phyloP scores from a whole-genome alignment of 1,139 yeast species.

The Suhomyces taliae region DNA sequence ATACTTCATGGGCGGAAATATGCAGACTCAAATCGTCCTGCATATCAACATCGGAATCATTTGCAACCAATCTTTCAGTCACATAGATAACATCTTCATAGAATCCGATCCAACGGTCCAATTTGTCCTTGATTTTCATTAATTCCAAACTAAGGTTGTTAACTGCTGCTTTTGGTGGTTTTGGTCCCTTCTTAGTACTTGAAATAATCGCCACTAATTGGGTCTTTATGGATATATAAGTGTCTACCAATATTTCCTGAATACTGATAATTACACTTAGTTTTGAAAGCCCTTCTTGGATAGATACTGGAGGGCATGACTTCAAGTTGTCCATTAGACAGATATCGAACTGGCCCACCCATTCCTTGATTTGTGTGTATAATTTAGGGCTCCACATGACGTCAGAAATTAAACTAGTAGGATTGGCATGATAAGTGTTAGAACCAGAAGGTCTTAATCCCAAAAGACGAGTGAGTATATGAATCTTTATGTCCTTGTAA shows the following conservation, averaged over 20 bases:
- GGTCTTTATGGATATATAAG: constrained; percentile 33
- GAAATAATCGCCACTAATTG: constrained; percentile 23
- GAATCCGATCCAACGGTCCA: constrained; percentile 38
- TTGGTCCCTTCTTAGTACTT: constrained; percentile 19
- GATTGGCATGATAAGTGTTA: background rate
- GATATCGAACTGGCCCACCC: constrained; percentile 37
- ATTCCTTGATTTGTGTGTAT: constrained; percentile 25
- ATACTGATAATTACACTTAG: constrained; percentile 31
- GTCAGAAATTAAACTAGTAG: constrained; percentile 22
- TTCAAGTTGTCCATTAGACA: constrained; percentile 14
- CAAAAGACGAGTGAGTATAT: constrained; percentile 41
- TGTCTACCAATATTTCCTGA: constrained; percentile 60
- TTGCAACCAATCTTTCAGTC: background rate
- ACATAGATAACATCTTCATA: constrained; percentile 17
- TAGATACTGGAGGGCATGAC: background rate
- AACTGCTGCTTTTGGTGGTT: constrained; percentile 24
- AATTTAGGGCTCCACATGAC: constrained; percentile 30
- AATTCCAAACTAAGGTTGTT: constrained; percentile 37
- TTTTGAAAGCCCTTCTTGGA: background rate
- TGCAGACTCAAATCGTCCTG: background rate
- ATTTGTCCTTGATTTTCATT: constrained; percentile 36
- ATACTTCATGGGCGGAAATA: background rate
- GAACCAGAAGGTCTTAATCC: constrained; percentile 10
- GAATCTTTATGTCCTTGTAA: constrained; percentile 47
- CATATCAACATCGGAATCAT: background rate